Percentiles rank a stretch among this genome's conserved stretches.
These are phyloP conservation scores for Debaryomycetaceae sp. DNA, from an alignment of 1,139 yeast genomes.

Conservation along the genomic window DNA sequence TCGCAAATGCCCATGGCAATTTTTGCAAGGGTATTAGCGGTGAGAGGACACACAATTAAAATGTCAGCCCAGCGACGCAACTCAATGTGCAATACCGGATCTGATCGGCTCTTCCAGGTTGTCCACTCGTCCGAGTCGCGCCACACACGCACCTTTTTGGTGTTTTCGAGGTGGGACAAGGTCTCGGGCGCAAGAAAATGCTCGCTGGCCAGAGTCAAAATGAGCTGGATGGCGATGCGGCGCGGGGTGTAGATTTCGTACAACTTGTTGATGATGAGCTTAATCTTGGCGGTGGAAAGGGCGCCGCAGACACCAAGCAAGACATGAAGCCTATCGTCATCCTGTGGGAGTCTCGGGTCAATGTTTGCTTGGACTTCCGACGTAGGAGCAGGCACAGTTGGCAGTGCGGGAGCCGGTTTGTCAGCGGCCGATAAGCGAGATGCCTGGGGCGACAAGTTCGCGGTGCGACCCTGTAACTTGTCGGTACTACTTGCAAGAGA, in stretches of 20 bases:
- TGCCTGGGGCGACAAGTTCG: slow-evolving; percentile 1
- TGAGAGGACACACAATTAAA: slow-evolving; percentile 74
- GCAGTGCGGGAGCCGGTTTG: neutral
- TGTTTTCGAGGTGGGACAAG: slow-evolving; percentile 22
- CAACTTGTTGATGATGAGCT: slow-evolving; percentile 61
- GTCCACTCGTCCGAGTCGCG: slow-evolving; percentile 87
- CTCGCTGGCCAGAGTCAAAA: slow-evolving; percentile 75
- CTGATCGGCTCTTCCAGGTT: slow-evolving; percentile 75
- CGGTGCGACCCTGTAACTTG: neutral
- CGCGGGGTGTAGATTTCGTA: slow-evolving; percentile 72
- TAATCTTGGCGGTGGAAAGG: slow-evolving; percentile 64
- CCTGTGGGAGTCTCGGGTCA: slow-evolving; percentile 78
- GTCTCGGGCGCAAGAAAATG: slow-evolving; percentile 62
- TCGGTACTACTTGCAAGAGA: neutral
- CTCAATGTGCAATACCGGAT: slow-evolving; percentile 89
- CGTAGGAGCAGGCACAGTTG: neutral
- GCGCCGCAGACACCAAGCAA: slow-evolving; percentile 89
- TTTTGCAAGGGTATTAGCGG: slow-evolving; percentile 88
- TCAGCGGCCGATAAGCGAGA: neutral
- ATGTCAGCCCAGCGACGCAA: slow-evolving; percentile 94
- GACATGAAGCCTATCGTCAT: slow-evolving; percentile 84
- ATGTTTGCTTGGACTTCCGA: slow-evolving; percentile 42
- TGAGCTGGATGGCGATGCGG: slow-evolving; percentile 66
- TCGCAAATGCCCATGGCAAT: slow-evolving; percentile 85
- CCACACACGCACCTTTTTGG: slow-evolving; percentile 58